Evolutionary conservation across 2,329 filamentous ascomycete species (phyloP).

Genomic region (Aspergillus quadricinctus): DNA sequence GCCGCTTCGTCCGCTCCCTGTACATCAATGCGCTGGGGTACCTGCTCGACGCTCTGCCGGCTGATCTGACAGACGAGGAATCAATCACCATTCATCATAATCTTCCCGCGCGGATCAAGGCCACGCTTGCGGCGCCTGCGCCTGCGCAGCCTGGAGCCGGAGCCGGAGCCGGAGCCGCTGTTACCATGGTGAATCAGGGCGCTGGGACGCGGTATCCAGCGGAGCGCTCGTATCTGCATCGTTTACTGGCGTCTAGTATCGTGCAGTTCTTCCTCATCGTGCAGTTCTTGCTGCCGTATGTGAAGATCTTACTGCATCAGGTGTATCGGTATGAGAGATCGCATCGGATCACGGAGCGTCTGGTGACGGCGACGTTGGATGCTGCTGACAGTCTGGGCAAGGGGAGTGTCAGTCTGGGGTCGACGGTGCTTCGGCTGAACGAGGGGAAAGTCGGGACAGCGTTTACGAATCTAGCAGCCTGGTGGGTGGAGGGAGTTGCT

Average conservation of each 20-base stretch:
- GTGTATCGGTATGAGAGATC: slow-evolving; percentile 61
- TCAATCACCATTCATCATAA: slow-evolving; percentile 22
- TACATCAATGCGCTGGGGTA: slow-evolving; percentile 37
- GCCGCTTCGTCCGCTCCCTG: slow-evolving; percentile 29
- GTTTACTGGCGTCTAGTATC: slow-evolving; percentile 53
- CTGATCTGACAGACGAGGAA: slow-evolving; percentile 29
- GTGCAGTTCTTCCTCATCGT: slow-evolving; percentile 57
- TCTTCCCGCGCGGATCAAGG: slow-evolving; percentile 21
- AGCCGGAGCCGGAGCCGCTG: neutral
- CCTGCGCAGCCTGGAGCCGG: neutral
- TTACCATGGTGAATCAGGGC: neutral
- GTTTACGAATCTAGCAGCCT: slow-evolving; percentile 53
- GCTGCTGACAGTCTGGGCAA: slow-evolving; percentile 53
- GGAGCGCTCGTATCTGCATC: slow-evolving; percentile 53
- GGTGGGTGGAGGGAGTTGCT: slow-evolving; percentile 60
- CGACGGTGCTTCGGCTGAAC: slow-evolving; percentile 56
- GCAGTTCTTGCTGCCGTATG: slow-evolving; percentile 59
- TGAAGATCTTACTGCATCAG: slow-evolving; percentile 50
- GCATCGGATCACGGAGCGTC: slow-evolving; percentile 59
- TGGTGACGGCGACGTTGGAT: slow-evolving; percentile 50
- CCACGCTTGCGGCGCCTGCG: slow-evolving; percentile 6
- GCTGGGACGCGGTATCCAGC: neutral
- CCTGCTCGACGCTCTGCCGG: slow-evolving; percentile 33
- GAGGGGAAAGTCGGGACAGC: slow-evolving; percentile 61
- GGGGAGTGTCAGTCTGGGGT: slow-evolving; percentile 49